These are phyloP conservation scores for Arabis alpina DNA, from an alignment of 345 rosid genomes.

Conservation along the genomic window DNA sequence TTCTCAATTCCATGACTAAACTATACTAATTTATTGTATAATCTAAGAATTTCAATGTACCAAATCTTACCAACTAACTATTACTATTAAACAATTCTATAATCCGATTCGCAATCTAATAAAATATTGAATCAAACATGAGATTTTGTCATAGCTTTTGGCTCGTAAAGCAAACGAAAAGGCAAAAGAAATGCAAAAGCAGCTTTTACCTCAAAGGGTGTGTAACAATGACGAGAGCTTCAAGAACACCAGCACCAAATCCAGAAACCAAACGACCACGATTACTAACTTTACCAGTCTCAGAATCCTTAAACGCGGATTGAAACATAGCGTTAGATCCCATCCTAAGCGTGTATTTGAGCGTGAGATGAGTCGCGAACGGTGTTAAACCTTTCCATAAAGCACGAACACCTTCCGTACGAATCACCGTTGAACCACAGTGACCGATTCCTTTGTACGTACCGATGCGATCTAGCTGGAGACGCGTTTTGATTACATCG, in stretches of 20 bases:
- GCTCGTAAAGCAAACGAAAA: slow-evolving; percentile 1
- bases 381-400: slow-evolving; percentile 97
- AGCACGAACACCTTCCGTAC: slow-evolving; percentile 81
- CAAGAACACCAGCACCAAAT: slow-evolving; percentile 95
- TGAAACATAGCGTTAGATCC: slow-evolving; percentile 90
- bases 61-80: slow-evolving; percentile 1
- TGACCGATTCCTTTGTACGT: slow-evolving; percentile 76
- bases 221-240: slow-evolving; percentile 92
- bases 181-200: too few relatives aligned
- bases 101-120: slow-evolving; percentile 18
- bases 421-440: slow-evolving; percentile 72
- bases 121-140: background rate
- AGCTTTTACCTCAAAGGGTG: slow-evolving; percentile 87
- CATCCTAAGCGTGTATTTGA: slow-evolving; percentile 89
- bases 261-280: slow-evolving; percentile 68
- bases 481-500: slow-evolving; percentile 90
- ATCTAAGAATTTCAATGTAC: too few relatives aligned
- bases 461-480: slow-evolving; percentile 79
- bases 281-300: slow-evolving; percentile 71
- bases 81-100: background rate
- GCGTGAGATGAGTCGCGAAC: slow-evolving; percentile 90
- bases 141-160: slow-evolving; percentile 13
- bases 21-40: background rate
- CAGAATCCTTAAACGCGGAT: slow-evolving; percentile 72
- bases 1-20: background rate